Conservation (phyloP, 176 grass and related monocot species). For the Triticum dicoccoides region DNA sequence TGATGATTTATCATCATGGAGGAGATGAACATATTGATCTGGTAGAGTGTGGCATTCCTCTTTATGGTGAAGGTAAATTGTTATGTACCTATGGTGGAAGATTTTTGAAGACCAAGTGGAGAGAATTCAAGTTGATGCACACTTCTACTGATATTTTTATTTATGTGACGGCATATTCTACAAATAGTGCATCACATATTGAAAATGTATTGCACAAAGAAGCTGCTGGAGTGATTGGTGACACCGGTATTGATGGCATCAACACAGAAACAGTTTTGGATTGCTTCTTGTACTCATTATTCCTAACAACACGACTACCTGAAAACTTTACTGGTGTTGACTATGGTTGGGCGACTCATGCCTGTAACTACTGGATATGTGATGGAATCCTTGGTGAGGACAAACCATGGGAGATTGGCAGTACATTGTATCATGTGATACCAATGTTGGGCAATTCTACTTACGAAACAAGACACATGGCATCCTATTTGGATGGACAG, state of each 20-base stretch:
- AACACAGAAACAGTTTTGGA: neutral
- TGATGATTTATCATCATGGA: neutral
- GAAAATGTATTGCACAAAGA: neutral
- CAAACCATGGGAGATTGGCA: neutral
- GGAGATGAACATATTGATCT: neutral
- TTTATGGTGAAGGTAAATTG: neutral
- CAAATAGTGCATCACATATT: too few species aligned
- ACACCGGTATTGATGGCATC: neutral
- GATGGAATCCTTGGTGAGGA: conserved; percentile 12
- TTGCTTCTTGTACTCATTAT: neutral
- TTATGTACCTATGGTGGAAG: neutral
- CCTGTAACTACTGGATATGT: conserved; percentile 13
- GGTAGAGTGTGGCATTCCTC: neutral
- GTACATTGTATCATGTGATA: neutral
- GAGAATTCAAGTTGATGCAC: too few species aligned
- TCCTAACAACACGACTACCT: neutral
- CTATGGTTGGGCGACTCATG: neutral
- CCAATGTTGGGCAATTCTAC: neutral
- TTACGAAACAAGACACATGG: neutral
- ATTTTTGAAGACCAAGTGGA: neutral
- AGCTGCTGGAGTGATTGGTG: neutral
- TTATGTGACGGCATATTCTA: too few species aligned
- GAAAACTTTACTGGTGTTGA: neutral
- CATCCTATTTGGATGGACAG: neutral
- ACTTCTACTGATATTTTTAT: neutral